Evolutionary conservation across 345 rosid species (phyloP), one percentile per base, ranked within the genome.

Genomic region (Citrus mangshanensis): DNA sequence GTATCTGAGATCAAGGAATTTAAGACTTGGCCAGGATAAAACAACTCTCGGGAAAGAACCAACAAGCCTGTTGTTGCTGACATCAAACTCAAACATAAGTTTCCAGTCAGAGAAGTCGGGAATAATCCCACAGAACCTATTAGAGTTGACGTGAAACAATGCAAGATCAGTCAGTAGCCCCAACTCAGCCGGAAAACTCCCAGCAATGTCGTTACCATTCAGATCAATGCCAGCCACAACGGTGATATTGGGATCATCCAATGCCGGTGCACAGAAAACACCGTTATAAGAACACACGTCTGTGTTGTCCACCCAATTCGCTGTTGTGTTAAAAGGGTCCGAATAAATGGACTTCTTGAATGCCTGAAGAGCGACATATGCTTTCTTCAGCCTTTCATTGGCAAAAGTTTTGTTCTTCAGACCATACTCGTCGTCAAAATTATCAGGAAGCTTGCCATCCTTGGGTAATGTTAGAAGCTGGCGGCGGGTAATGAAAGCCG

Each of bases 21-120:
- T 89, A 75, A 90, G 71, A 0, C 56, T 59, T 1, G 91, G 87
- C 98, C 97, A 92, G 0, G 83, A 42, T 18, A 95, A 79, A 58
- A 76, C 81, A n/a, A 89, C 91, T 0, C 38, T 35, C 0, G 98
- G 97, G 84, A 94, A 94, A n/a, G 65, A 22, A 9, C 97, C 97
- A 9, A 92, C 98, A 6, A 95, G 91, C 0, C 97, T 87, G 81
- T 95, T 95, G 87, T 89, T 93, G 79, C 98, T 95, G 68, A 93
- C 79, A 79, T 95, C 98, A 37, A 95, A 93, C 83, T 95, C 98
- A 18, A 81, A 75, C 93, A 93, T 91, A 18, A 87, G 76, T 9
- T 61, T 83, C 59, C 92, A 85, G 71, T 82, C 85, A 9, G 85
- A 78, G 0, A 95, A 19, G 83, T 78, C 80, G 2, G 98, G 98